Evolutionary conservation across 352 stramenopile genomes (phyloP).

Genomic region (Albugo candida): DNA sequence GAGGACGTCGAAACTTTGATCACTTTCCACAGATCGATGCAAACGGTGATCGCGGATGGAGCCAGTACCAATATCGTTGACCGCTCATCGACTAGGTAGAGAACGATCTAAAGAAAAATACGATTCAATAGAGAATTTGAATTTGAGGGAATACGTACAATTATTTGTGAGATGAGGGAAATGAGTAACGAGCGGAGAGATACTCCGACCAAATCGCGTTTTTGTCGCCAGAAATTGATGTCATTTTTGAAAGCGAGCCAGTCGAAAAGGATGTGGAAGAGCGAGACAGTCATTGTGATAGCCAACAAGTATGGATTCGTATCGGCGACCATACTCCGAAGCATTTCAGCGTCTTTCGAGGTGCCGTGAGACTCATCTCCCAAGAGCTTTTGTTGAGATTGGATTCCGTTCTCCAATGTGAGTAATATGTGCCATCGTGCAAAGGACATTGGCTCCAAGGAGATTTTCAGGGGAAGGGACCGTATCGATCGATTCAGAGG

Average conservation of each 20-base stretch:
- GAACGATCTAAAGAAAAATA: slow-evolving; percentile 76
- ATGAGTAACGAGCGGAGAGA: slow-evolving; percentile 84
- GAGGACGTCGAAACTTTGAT: slow-evolving; percentile 28
- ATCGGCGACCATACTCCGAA: slow-evolving; percentile 84
- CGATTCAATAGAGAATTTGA: no score
- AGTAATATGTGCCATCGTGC: slow-evolving; percentile 61
- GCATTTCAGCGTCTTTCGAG: slow-evolving; percentile 60
- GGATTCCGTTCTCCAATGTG: slow-evolving; percentile 38
- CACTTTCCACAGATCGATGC: slow-evolving; percentile 83
- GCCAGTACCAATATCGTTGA: slow-evolving; percentile 85
- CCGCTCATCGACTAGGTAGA: slow-evolving; percentile 92
- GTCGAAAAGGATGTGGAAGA: slow-evolving; percentile 95
- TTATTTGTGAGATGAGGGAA: slow-evolving; percentile 82
- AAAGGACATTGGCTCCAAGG: slow-evolving; percentile 57
- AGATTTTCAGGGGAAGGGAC: slow-evolving; percentile 40
- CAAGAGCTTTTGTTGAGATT: slow-evolving; percentile 19
- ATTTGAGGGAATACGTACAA: slow-evolving; percentile 19
- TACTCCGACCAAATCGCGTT: slow-evolving; percentile 86
- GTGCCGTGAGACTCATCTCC: background rate
- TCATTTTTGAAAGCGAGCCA: slow-evolving; percentile 97
- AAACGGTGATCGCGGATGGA: slow-evolving; percentile 31
- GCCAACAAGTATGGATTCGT: slow-evolving; percentile 90
- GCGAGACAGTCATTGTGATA: slow-evolving; percentile 89
- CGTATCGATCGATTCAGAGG: slow-evolving; percentile 34
- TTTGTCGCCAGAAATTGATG: slow-evolving; percentile 89